phyloP scores from a whole-genome alignment of 371 early-diverging fungal genomes.

The Lichtheimia ornata region DNA sequence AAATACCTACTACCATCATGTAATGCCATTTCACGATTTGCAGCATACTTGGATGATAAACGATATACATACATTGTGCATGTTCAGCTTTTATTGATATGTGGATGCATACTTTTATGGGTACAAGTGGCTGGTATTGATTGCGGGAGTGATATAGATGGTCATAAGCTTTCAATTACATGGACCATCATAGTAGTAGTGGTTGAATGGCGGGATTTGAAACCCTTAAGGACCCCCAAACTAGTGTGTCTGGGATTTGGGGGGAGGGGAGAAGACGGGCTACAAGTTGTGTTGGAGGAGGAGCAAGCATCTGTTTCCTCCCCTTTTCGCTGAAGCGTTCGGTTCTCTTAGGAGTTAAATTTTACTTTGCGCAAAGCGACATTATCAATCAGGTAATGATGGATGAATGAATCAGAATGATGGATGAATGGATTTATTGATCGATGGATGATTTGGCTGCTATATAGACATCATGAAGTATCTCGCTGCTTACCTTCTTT shows the following conservation, averaged over 20 bases:
- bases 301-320: background rate
- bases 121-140: no score
- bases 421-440: background rate
- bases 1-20: background rate
- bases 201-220: no score
- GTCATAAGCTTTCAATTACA: no score
- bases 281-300: no score
- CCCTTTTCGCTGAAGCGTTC: constrained; percentile 9
- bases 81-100: background rate
- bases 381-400: constrained; percentile 4
- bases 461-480: constrained; percentile 78
- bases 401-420: background rate
- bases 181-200: no score
- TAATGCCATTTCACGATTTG: background rate
- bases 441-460: background rate
- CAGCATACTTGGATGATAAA: background rate
- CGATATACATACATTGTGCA: background rate
- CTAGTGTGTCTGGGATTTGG: no score
- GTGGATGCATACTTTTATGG: background rate
- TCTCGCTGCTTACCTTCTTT: constrained; percentile 96
- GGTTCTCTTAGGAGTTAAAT: constrained; percentile 11
- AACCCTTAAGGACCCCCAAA: no score
- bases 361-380: constrained; percentile 8
- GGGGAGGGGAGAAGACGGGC: no score
- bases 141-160: no score